Percentiles rank a stretch among this genome's conserved stretches.
phyloP scores from a whole-genome alignment of 2,329 filamentous ascomycete genomes.

The Alternaria ventricosa region DNA sequence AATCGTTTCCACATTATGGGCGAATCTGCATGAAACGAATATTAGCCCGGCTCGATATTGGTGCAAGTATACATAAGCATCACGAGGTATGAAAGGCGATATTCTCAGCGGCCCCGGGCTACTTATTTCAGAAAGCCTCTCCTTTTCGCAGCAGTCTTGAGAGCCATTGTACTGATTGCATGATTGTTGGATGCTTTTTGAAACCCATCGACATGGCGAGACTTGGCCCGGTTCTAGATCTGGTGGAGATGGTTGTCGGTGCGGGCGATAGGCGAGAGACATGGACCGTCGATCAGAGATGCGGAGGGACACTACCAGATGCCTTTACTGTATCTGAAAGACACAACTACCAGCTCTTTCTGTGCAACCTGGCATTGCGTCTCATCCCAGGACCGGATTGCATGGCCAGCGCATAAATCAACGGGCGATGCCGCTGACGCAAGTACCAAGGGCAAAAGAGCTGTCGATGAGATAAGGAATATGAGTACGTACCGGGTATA shows the following conservation, averaged over 20 bases:
- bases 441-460: not conserved
- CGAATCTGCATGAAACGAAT: conserved; percentile 31
- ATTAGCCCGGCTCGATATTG: conserved; percentile 28
- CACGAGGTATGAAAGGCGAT: conserved; percentile 2
- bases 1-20: conserved; percentile 61
- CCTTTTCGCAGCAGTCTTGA: not conserved
- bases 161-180: not conserved
- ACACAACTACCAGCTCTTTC: not conserved
- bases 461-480: not conserved
- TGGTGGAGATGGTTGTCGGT: not conserved
- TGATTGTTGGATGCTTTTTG: not conserved
- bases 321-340: not conserved
- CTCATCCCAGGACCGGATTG: not conserved
- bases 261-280: conserved; percentile 7
- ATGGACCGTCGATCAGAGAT: conserved; percentile 7
- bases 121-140: not conserved
- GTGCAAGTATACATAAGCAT: conserved; percentile 13
- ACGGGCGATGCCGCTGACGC: not conserved
- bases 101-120: not conserved
- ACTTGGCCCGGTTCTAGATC: not conserved
- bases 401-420: not conserved
- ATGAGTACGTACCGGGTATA: conserved; percentile 8
- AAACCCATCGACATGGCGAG: not conserved
- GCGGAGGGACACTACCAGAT: not conserved
- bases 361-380: not conserved